Base-by-base conservation (phyloP, 768 basidiomycete species). In the Aureoboletus auriporus region DNA sequence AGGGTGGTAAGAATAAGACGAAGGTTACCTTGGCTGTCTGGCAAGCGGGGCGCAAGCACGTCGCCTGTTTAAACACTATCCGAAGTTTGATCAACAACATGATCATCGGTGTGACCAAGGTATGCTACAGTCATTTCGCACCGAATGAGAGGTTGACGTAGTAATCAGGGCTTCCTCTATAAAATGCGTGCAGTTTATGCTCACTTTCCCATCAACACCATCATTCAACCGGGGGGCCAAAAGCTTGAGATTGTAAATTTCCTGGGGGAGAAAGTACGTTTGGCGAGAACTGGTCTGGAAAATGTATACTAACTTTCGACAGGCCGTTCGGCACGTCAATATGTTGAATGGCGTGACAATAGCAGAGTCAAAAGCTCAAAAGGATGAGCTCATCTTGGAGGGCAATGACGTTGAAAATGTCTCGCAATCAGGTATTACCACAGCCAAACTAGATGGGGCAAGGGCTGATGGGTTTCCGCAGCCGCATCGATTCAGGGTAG, bases 101-200 rank as follows among this genome's bases (percentile, higher is more conserved):
- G 93, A 80, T 98, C 69, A 92, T 74, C 55, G 96, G 96, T 55
- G 96, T 99, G 54, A 97, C 93, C 43, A 92, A 94, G 83, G 93
- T 86, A 51, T 50, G 72, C 36, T 0, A 34, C 35, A 4, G 16
- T 2, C 11, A 8, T 28, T 31, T 33, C 14, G 10, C 13, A 12
- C 39, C 34, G 49, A 40, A 49, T 39, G 44, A 37, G n/a, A 39
- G 6, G 10, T 20, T 57, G 31, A 60, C 30, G 11, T 13, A 10
- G 23, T 12, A 39, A 45, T 37, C 58, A 94, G 94, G 96, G 96
- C 54, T 99, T 98, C 84, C 83, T 84, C 61, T 99, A 99, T 83
- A 99, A 98, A 86, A 97, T 99, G 95, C 91, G 94, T 60, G 81
- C 93, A 26, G 96, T 99, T 44, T 99, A 98, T 66, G 96, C 96